These are phyloP conservation scores for Lipomyces yarrowii DNA, from an alignment of 1,139 yeast genomes.

Conservation along the genomic window DNA sequence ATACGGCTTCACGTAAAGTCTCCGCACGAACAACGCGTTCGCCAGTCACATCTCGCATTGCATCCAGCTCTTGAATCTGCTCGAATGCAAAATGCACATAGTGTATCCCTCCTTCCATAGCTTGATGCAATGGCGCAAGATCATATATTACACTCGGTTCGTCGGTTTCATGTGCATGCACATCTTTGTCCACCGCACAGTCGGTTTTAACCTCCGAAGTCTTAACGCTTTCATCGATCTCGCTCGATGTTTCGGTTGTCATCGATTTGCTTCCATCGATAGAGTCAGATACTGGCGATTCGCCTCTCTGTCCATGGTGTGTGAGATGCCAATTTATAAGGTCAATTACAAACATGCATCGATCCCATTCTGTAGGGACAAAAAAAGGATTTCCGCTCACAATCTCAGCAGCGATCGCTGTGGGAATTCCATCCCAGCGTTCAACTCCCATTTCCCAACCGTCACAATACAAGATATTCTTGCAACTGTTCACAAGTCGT, in stretches of 20 bases:
- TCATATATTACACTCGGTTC: conserved; percentile 12
- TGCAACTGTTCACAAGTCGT: conserved; percentile 50
- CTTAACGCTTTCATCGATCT: not conserved
- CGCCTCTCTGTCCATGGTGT: not conserved
- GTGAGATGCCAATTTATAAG: conserved; percentile 44
- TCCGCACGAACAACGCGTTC: conserved; percentile 44
- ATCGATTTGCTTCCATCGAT: not conserved
- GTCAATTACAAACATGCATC: conserved; percentile 50
- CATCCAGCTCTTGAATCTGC: conserved; percentile 49
- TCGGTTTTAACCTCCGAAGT: not conserved
- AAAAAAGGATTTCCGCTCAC: conserved; percentile 54
- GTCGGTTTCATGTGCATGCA: not conserved
- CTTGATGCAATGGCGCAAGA: conserved; percentile 38
- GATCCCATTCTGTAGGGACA: conserved; percentile 56
- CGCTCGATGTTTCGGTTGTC: not conserved
- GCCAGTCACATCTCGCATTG: conserved; percentile 43
- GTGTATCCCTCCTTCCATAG: conserved; percentile 48
- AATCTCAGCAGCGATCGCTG: conserved; percentile 48
- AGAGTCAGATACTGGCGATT: not conserved
- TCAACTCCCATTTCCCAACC: conserved; percentile 51
- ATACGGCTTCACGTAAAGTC: conserved; percentile 50
- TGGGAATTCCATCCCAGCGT: conserved; percentile 54
- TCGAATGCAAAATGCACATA: conserved; percentile 54
- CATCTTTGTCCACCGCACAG: not conserved
- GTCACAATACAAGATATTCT: conserved; percentile 50